phyloP scores from a whole-genome alignment of 2,329 filamentous ascomycete species.

The Cladosporium halotolerans region DNA sequence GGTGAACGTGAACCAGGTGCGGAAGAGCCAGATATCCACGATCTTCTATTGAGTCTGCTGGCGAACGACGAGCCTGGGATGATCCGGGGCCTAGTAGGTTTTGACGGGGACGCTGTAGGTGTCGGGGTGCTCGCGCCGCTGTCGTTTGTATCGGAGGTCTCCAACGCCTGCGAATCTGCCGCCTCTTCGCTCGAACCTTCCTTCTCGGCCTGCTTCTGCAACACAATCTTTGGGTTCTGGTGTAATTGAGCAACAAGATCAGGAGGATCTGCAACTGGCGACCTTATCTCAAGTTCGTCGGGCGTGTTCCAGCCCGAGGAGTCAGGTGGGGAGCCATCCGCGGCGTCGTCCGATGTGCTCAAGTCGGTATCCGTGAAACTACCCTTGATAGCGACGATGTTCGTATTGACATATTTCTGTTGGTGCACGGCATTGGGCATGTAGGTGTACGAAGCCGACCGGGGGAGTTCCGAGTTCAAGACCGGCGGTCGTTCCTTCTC shows the following conservation, averaged over 20 bases:
- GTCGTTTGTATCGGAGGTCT: neutral
- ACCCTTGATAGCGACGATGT: slow-evolving; percentile 38
- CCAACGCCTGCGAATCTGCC: neutral
- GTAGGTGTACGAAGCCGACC: slow-evolving; percentile 54
- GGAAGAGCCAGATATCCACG: slow-evolving; percentile 24
- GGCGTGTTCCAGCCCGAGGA: slow-evolving; percentile 42
- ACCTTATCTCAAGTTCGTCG: slow-evolving; percentile 26
- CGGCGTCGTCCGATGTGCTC: slow-evolving; percentile 24
- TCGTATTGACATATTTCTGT: slow-evolving; percentile 20
- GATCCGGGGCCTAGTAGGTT: neutral
- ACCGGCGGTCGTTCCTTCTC: slow-evolving; percentile 6
- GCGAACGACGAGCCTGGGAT: neutral
- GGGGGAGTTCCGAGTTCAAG: slow-evolving; percentile 33
- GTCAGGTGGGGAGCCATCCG: slow-evolving; percentile 26
- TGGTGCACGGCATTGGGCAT: slow-evolving; percentile 38
- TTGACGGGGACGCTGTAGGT: neutral
- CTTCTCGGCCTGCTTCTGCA: slow-evolving; percentile 13
- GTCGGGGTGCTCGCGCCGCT: neutral
- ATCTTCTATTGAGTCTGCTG: slow-evolving; percentile 20
- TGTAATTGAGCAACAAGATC: slow-evolving; percentile 28
- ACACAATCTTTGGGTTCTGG: slow-evolving; percentile 25
- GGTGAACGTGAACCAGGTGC: slow-evolving; percentile 27
- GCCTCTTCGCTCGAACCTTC: neutral
- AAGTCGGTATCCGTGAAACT: slow-evolving; percentile 46
- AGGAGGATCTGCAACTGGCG: slow-evolving; percentile 25